phyloP scores from a whole-genome alignment of 2,329 filamentous ascomycete genomes.

The Periconia digitata region DNA sequence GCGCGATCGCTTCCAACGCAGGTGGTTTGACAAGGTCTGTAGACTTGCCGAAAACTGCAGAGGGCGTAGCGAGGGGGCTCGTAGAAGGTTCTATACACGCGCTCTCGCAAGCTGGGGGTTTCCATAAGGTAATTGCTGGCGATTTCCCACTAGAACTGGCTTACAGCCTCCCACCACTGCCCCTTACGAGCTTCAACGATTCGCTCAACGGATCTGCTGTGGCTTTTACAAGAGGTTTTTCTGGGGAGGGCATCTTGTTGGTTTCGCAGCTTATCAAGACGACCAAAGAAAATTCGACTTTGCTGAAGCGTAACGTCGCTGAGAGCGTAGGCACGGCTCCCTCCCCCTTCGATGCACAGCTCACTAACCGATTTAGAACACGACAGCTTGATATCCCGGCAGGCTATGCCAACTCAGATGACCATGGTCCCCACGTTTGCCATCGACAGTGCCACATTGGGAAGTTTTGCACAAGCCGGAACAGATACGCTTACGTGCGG shows the following conservation, averaged over 20 bases:
- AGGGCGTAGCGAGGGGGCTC: constrained; percentile 29
- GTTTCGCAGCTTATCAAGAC: constrained; percentile 21
- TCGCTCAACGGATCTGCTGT: constrained; percentile 28
- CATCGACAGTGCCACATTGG: constrained; percentile 22
- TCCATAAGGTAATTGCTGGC: constrained; percentile 28
- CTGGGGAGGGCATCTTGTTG: constrained; percentile 27
- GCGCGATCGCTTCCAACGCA: constrained; percentile 7
- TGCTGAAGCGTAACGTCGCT: constrained; percentile 6
- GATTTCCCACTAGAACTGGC: constrained; percentile 21
- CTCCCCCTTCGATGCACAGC: not conserved
- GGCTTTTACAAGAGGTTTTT: constrained; percentile 26
- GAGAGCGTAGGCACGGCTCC: constrained; percentile 19
- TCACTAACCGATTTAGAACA: not conserved
- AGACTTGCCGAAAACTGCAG: constrained; percentile 22
- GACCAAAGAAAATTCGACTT: constrained; percentile 4
- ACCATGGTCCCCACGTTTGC: constrained; percentile 11
- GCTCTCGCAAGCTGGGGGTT: constrained; percentile 26
- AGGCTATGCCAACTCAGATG: constrained; percentile 12
- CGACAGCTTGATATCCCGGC: constrained; percentile 1
- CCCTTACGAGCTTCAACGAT: constrained; percentile 24
- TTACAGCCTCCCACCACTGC: constrained; percentile 22
- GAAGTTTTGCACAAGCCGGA: constrained; percentile 17
- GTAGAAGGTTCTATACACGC: constrained; percentile 29
- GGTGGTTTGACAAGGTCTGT: constrained; percentile 11
- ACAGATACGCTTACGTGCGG: constrained; percentile 26